A percentile compares a stretch with the other conserved stretches of the same genome.
These are phyloP conservation scores for Xylaria sp. DNA, from an alignment of 2,329 filamentous ascomycete species.

Conservation along the genomic window DNA sequence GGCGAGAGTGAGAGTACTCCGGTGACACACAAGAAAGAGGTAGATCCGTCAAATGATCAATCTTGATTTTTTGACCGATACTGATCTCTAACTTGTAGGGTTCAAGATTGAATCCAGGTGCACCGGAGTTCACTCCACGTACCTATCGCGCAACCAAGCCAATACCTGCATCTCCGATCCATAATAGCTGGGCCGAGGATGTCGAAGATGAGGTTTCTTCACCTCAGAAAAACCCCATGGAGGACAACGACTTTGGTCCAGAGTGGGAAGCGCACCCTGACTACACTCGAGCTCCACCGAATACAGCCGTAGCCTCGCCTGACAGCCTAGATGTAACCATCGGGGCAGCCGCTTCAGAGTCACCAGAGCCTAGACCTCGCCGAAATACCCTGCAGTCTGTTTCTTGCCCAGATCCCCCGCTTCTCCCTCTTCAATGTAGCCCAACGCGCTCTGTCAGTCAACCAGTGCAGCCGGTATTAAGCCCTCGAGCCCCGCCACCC, in stretches of 20 bases:
- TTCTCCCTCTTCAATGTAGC: slow-evolving; percentile 39
- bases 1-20: slow-evolving; percentile 48
- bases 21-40: slow-evolving; percentile 59
- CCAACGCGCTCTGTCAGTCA: slow-evolving; percentile 46
- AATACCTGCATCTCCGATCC: slow-evolving; percentile 35
- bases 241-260: slow-evolving; percentile 36
- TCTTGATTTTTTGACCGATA: slow-evolving; percentile 55
- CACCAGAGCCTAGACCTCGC: slow-evolving; percentile 39
- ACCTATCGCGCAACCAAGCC: slow-evolving; percentile 42
- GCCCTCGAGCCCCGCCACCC: slow-evolving; percentile 26
- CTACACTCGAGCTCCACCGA: slow-evolving; percentile 33
- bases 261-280: slow-evolving; percentile 24
- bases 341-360: slow-evolving; percentile 25
- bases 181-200: slow-evolving; percentile 47
- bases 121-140: slow-evolving; percentile 65
- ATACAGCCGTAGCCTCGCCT: slow-evolving; percentile 35
- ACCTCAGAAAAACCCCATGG: slow-evolving; percentile 12
- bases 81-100: slow-evolving; percentile 58
- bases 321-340: slow-evolving; percentile 26
- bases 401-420: slow-evolving; percentile 43
- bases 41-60: slow-evolving; percentile 56
- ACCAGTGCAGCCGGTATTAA: slow-evolving; percentile 42
- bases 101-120: slow-evolving; percentile 65
- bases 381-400: slow-evolving; percentile 46
- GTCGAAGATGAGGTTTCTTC: slow-evolving; percentile 40